Evolutionary conservation across 805 yeast species (phyloP), one percentile per base, ranked within the genome.

Genomic region (Barnettozyma wickerhamii): DNA sequence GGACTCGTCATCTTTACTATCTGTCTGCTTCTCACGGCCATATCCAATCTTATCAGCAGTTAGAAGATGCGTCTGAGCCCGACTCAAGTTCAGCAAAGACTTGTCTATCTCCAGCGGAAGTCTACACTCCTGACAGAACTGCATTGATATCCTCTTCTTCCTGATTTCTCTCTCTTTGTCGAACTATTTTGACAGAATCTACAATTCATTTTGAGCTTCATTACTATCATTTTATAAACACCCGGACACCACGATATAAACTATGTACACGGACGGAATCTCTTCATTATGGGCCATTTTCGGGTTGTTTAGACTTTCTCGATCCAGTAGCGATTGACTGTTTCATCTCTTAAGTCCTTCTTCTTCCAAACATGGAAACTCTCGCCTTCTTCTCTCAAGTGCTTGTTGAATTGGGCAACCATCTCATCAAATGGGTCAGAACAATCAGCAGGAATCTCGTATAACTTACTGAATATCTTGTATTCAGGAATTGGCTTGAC

Each of bases 121-220:
- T 43, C 75, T 69, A 58, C 91, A 84, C 50, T 77, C 63, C 53
- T 77, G 84, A 60, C 93, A 84, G 30, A 62, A 62, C 53, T 42
- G 43, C 34, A 27, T 31, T n/a, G n/a, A n/a, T n/a, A n/a, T n/a
- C n/a, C n/a, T n/a, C n/a, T n/a, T 13, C 28, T 24, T 10, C 10
- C 28, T 13, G 10, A 24, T 24, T 24, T 24, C 12, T 13, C 13
- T 10, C 10, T 24, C 12, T 10, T 24, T 10, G 10, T 13, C 28
- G 13, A 13, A 24, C 28, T 13, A 24, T 24, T 10, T 24, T n/a
- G 14, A 12, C 14, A n/a, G 12, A 23, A 9, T 9, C 26, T 23
- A 23, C 26, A 23, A 23, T 23, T 23, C 9, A 23, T 23, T 23
- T 23, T 23, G 26, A 9, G 26, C 12, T 23, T 23, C 12, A 12